Conservation (phyloP, 2,329 filamentous ascomycete genomes). For the Penicillium aurantiogriseum region DNA sequence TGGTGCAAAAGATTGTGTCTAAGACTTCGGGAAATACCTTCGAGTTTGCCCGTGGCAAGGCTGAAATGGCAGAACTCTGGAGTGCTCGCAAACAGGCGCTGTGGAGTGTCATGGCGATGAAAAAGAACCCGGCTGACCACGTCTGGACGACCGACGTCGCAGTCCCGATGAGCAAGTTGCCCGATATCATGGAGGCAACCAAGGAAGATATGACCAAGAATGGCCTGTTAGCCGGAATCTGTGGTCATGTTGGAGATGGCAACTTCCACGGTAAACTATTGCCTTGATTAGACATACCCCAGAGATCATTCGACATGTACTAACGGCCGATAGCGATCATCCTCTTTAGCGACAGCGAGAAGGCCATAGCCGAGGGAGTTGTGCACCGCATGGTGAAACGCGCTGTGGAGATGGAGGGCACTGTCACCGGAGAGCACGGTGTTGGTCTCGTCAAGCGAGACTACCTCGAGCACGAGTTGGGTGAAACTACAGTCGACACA, state of each 20-base stretch:
- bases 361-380: constrained; percentile 55
- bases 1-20: constrained; percentile 60
- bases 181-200: constrained; percentile 70
- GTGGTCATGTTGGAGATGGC: constrained; percentile 72
- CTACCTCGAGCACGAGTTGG: constrained; percentile 62
- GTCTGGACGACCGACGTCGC: constrained; percentile 82
- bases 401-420: constrained; percentile 69
- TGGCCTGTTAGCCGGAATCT: constrained; percentile 64
- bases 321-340: constrained; percentile 53
- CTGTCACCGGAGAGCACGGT: constrained; percentile 70
- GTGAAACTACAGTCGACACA: constrained; percentile 58
- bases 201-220: constrained; percentile 64
- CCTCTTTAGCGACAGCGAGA: constrained; percentile 59
- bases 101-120: constrained; percentile 69
- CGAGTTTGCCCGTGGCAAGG: constrained; percentile 63
- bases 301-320: background rate
- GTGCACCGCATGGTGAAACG: constrained; percentile 69
- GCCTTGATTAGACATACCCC: background rate
- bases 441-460: constrained; percentile 69
- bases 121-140: constrained; percentile 57
- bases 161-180: constrained; percentile 68
- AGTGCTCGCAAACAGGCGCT: constrained; percentile 72
- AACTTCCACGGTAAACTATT: constrained; percentile 63
- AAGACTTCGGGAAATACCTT: constrained; percentile 58
- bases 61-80: constrained; percentile 70